phyloP scores from a whole-genome alignment of 176 grass and related monocot genomes.

The Poa annua region DNA sequence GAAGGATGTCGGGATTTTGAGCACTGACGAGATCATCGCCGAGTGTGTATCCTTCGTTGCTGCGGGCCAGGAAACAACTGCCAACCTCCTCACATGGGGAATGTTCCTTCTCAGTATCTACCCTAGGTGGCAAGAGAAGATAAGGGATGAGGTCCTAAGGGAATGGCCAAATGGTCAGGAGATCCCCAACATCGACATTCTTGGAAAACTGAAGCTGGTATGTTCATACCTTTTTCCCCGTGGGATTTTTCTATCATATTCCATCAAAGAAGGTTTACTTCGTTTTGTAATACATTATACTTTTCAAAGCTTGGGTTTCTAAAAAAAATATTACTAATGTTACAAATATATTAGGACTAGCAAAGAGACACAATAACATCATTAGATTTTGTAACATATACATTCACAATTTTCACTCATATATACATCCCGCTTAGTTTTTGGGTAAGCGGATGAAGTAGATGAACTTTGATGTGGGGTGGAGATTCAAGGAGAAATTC shows the following conservation, averaged over 20 bases:
- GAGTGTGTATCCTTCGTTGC: constrained; percentile 57
- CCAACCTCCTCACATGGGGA: constrained; percentile 46
- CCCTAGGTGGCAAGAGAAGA: constrained; percentile 48
- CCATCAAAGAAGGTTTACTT: background rate
- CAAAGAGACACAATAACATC: no score
- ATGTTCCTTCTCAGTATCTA: constrained; percentile 53
- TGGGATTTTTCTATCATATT: background rate
- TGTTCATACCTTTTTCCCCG: background rate
- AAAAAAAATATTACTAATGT: no score
- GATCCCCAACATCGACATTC: background rate
- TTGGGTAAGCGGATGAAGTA: no score
- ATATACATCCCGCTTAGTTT: no score
- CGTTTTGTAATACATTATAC: background rate
- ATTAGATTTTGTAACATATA: no score
- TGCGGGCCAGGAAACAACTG: constrained; percentile 50
- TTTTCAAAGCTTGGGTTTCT: no score
- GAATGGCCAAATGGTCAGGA: background rate
- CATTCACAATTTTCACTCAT: no score
- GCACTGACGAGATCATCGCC: constrained; percentile 51
- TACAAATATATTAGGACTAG: no score
- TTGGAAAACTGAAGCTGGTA: background rate
- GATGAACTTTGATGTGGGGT: no score
- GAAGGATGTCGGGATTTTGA: constrained; percentile 9
- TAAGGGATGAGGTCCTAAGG: background rate
- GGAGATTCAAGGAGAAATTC: no score